phyloP scores from a whole-genome alignment of 2,329 filamentous ascomycete genomes.

The Aspergillus melleus region DNA sequence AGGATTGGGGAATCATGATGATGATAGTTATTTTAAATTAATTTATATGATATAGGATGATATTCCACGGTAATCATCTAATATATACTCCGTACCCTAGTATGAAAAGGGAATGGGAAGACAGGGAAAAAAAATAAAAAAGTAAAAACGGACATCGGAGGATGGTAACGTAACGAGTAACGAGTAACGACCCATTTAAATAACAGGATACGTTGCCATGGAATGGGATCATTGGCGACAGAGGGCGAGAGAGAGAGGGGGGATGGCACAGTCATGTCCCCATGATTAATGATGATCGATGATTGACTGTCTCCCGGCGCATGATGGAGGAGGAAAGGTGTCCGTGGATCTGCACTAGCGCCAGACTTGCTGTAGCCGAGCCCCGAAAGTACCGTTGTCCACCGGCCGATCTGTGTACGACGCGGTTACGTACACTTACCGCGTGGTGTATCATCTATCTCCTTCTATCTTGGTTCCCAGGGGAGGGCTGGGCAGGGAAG shows the following conservation, averaged over 20 bases:
- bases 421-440: constrained; percentile 9
- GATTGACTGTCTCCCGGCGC: constrained; percentile 13
- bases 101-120: background rate
- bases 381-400: constrained; percentile 16
- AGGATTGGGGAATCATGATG: background rate
- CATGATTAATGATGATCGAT: constrained; percentile 18
- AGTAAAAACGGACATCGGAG: too few species aligned
- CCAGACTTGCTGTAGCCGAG: constrained; percentile 23
- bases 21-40: background rate
- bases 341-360: constrained; percentile 28
- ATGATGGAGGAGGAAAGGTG: constrained; percentile 19
- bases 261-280: constrained; percentile 1
- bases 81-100: background rate
- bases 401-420: constrained; percentile 16
- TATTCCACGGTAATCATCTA: background rate
- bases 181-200: background rate
- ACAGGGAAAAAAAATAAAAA: too few species aligned
- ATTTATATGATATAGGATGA: background rate
- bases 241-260: background rate
- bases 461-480: background rate
- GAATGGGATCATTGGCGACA: background rate
- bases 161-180: background rate
- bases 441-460: background rate
- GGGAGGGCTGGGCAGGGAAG: background rate
- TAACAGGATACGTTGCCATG: background rate